Percentiles rank a stretch among this genome's conserved stretches.
phyloP scores from a whole-genome alignment of 139 green algal genomes.

The Micractinium conductrix region DNA sequence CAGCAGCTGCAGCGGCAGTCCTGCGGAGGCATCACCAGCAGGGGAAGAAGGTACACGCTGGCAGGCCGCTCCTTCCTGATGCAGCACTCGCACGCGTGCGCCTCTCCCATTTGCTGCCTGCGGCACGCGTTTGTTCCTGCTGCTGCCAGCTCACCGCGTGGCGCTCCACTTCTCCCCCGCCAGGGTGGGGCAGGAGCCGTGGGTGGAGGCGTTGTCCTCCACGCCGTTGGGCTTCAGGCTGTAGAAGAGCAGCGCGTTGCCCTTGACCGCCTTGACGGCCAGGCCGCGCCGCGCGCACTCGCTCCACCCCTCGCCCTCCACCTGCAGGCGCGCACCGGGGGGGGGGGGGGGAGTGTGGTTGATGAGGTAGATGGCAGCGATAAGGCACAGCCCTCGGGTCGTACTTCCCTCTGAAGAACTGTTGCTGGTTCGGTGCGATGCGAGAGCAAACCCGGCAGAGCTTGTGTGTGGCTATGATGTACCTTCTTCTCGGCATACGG shows the following conservation, averaged over 20 bases:
- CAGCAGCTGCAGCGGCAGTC: too few species aligned
- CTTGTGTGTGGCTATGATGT: too few species aligned
- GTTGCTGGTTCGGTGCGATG: background rate
- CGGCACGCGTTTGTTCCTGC: too few species aligned
- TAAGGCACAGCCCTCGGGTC: too few species aligned
- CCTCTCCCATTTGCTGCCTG: too few species aligned
- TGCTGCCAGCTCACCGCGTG: conserved; percentile 23
- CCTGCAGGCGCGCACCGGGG: background rate
- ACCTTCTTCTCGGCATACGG: conserved; percentile 50
- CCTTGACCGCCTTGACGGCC: conserved; percentile 59
- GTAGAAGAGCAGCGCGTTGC: conserved; percentile 70
- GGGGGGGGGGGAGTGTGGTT: background rate
- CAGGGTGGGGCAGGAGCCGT: conserved; percentile 78
- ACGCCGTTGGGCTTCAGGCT: conserved; percentile 68
- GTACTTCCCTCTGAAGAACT: too few species aligned
- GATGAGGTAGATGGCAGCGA: background rate
- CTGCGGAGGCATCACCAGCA: too few species aligned
- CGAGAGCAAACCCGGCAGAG: too few species aligned
- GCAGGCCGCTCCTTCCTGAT: too few species aligned
- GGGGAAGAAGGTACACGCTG: too few species aligned
- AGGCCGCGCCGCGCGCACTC: conserved; percentile 60
- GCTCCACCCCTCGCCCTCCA: conserved; percentile 48
- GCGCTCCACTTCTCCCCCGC: conserved; percentile 62
- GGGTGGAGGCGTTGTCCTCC: conserved; percentile 62
- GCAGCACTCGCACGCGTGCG: too few species aligned